These are phyloP conservation scores for Podaxis mareebaensis DNA, from an alignment of 768 basidiomycete species.

Conservation along the genomic window DNA sequence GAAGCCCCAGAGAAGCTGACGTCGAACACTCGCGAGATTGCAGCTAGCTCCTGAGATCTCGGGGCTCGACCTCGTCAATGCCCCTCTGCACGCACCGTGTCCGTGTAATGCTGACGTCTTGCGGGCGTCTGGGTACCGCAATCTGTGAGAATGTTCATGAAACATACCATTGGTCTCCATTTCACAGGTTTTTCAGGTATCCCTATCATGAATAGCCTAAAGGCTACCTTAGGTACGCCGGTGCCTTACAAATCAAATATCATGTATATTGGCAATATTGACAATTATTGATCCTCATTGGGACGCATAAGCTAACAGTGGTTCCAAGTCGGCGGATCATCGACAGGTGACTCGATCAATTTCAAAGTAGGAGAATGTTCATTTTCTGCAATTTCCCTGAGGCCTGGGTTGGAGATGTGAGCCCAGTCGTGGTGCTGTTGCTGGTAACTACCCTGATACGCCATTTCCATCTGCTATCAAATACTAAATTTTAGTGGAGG, in stretches of 20 bases:
- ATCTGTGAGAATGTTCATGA: not conserved
- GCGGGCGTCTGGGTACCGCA: not conserved
- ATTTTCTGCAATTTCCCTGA: slow-evolving; percentile 6
- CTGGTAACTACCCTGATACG: not conserved
- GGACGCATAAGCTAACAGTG: not conserved
- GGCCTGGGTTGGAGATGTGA: not conserved
- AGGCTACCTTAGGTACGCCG: not conserved
- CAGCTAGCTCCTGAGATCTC: not conserved
- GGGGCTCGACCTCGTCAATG: not conserved
- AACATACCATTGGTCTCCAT: not conserved
- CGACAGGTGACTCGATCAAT: not conserved
- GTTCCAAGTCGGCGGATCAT: not conserved
- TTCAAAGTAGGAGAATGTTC: not conserved
- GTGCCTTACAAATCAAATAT: not conserved
- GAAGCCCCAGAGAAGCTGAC: not conserved
- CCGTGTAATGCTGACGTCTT: not conserved
- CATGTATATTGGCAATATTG: slow-evolving; percentile 1
- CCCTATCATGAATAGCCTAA: not conserved
- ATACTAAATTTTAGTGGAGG: not conserved
- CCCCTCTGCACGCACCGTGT: not conserved
- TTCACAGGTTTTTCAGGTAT: not conserved
- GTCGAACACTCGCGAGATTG: not conserved
- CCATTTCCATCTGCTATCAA: not conserved
- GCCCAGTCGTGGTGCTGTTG: not conserved
- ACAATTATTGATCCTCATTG: slow-evolving; percentile 5